Evolutionary conservation across 768 basidiomycete genomes (phyloP), one percentile per base, ranked within the genome.

Genomic region (Mycena galopus): DNA sequence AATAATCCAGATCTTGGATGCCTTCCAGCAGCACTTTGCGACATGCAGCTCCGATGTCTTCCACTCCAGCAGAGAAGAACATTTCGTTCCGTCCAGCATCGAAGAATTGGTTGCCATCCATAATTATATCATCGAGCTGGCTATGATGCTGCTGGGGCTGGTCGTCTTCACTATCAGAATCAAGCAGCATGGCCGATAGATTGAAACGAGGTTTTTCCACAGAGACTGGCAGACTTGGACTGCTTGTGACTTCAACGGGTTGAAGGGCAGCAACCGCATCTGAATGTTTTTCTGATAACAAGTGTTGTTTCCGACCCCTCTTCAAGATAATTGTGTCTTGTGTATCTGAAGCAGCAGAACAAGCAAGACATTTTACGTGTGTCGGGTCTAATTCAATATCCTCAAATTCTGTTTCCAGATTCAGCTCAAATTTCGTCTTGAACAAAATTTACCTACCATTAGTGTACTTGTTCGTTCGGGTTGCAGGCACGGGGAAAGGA

Each of bases 61-160:
- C 42, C 0, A 9, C 29, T 4, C 66, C 66, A 27, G 66, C 66
- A 16, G 66, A 67, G 25, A 67, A 67, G n/a, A 67, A 51, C 1
- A 67, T 30, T n/a, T 67, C 58, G 44, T 59, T 51, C 3, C 66
- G 30, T 6, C 50, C 44, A 0, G 42, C 23, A n/a, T 67, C 66
- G 14, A 23, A 67, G 66, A 67, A 67, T 19, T 51, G 66, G 21
- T 37, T 25, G 1, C 57, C 66, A 51, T 67, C 57, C 57, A 59
- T 59, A 30, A 60, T 59, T 10, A 67, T 59, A 33, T 58, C 39
- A 8, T 57, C 27, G 14, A 67, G 23, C 5, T 4, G 25, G 29
- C 53, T 57, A 25, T 37, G 56, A 35, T 6, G 1, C n/a, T 33
- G 21, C 10, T 58, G 37, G 12, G 39, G 25, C 23, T 19, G 5